Conservation (phyloP, 352 stramenopile genomes). For the Phytophthora sp. region DNA sequence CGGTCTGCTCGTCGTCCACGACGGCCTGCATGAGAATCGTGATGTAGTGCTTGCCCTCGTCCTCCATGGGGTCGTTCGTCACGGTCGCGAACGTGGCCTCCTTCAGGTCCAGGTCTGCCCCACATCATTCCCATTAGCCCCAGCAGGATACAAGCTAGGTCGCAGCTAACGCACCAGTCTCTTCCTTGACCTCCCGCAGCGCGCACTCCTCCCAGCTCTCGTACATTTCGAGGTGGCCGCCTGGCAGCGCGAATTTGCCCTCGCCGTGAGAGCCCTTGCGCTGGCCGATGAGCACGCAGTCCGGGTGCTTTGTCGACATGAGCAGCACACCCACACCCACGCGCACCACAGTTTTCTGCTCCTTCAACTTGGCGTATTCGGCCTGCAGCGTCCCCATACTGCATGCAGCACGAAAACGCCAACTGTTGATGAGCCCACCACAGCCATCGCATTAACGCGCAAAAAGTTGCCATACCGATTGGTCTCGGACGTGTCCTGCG, state of each 20-base stretch:
- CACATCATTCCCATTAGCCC: not conserved
- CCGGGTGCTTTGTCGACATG: constrained; percentile 62
- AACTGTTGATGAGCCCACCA: not conserved
- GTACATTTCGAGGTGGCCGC: constrained; percentile 85
- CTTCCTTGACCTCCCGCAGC: constrained; percentile 82
- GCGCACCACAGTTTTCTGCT: constrained; percentile 63
- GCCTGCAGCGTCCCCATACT: constrained; percentile 60
- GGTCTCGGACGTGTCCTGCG: constrained; percentile 71
- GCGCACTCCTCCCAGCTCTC: constrained; percentile 83
- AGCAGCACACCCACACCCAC: constrained; percentile 83
- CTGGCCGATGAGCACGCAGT: constrained; percentile 74
- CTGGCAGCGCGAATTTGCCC: constrained; percentile 77
- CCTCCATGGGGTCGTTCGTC: constrained; percentile 85
- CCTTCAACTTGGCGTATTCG: constrained; percentile 70
- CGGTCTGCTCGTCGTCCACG: constrained; percentile 52
- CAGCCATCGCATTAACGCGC: not conserved
- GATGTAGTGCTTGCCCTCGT: constrained; percentile 87
- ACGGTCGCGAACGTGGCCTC: constrained; percentile 65
- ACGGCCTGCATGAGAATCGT: constrained; percentile 84
- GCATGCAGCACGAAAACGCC: constrained; percentile 5
- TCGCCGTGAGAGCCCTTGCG: constrained; percentile 80
- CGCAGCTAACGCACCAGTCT: constrained; percentile 60
- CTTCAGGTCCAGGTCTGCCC: constrained; percentile 64
- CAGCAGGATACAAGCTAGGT: not conserved
- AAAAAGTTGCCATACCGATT: constrained; percentile 44